Evolutionary conservation across 208 protist genomes (phyloP), one percentile per base, ranked within the genome.

Genomic region (Acanthamoeba healyi): DNA sequence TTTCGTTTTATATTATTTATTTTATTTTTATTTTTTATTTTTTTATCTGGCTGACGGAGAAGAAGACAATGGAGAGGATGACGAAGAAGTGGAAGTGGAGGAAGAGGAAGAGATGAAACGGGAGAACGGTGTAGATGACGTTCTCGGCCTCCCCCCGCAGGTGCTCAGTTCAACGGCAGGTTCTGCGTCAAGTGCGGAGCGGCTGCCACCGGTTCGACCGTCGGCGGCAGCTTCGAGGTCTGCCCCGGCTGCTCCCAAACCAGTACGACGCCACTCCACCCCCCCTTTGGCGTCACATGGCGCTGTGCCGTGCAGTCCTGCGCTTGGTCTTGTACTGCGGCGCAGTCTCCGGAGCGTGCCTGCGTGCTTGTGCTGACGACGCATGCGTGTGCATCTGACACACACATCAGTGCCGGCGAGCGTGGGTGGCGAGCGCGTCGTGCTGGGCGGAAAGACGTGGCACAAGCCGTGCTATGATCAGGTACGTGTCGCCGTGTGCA

Each of bases 401-500:
- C 40, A 0, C 34, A 24, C 36, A 38, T 74, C 24, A 87, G 77
- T 87, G 24, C 42, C 29, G 15, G 14, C 79, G 17, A 42, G 79
- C 46, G 26, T 88, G 24, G 29, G 49, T 5, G 86, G 86, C 12
- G 86, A 92, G 36, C 22, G 36, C 1, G 61, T 74, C 3, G 86
- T 92, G 0, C 15, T 92, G 49, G 38, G 34, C 36, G 86, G 86
- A 9, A 92, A 40, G 61, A 49, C 49, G 17, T 92, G 86, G 86
- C 86, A 92, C 56, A 92, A 65, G 56, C 49, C 86, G 5, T 92
- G 86, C 86, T 92, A 92, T 26, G 56, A 92, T 29, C 54, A 17
- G 36, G 77, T 58, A 61, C 79, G 4, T 29, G 4, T n/a, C n/a
- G 3, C 79, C 29, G 3, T 14, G 38, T 17, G 2, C 67, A 7